These are phyloP conservation scores for Stenocarpella maydis DNA, from an alignment of 2,329 filamentous ascomycete genomes.

Conservation along the genomic window DNA sequence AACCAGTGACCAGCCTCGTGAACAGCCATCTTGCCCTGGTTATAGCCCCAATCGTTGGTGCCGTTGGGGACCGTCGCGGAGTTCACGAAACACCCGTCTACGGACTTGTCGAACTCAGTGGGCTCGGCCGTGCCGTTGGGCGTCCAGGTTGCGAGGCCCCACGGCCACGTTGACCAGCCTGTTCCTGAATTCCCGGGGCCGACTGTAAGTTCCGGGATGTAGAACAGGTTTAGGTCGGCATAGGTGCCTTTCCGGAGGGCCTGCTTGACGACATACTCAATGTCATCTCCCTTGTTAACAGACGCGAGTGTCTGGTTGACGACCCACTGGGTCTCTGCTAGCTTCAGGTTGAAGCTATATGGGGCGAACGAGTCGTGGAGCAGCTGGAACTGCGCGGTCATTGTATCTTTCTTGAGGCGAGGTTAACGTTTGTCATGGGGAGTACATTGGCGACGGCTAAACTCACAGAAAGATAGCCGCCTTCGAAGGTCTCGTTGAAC, in stretches of 20 bases:
- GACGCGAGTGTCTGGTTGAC: not conserved
- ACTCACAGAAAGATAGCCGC: constrained; percentile 16
- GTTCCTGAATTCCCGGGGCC: not conserved
- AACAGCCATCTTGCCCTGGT: constrained; percentile 52
- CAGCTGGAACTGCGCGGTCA: constrained; percentile 12
- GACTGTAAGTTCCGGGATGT: not conserved
- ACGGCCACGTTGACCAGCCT: constrained; percentile 8
- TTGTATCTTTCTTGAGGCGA: not conserved
- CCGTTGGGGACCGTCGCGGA: constrained; percentile 1
- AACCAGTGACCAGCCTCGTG: constrained; percentile 58
- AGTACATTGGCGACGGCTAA: not conserved
- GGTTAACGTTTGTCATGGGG: not conserved
- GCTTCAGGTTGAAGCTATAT: constrained; percentile 10
- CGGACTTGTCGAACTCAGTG: constrained; percentile 15
- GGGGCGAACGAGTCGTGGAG: constrained; percentile 9
- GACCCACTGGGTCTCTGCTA: constrained; percentile 9
- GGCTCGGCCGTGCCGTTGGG: constrained; percentile 5
- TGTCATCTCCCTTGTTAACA: constrained; percentile 12
- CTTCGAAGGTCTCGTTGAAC: constrained; percentile 3
- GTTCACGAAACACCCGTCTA: constrained; percentile 5
- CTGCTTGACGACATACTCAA: constrained; percentile 12
- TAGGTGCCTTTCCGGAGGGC: constrained; percentile 15
- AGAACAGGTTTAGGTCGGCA: constrained; percentile 16
- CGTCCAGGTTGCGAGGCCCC: not conserved
- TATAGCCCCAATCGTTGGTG: constrained; percentile 35